Conservation (phyloP, 2,329 filamentous ascomycete genomes). For the Albifimbria verrucaria region DNA sequence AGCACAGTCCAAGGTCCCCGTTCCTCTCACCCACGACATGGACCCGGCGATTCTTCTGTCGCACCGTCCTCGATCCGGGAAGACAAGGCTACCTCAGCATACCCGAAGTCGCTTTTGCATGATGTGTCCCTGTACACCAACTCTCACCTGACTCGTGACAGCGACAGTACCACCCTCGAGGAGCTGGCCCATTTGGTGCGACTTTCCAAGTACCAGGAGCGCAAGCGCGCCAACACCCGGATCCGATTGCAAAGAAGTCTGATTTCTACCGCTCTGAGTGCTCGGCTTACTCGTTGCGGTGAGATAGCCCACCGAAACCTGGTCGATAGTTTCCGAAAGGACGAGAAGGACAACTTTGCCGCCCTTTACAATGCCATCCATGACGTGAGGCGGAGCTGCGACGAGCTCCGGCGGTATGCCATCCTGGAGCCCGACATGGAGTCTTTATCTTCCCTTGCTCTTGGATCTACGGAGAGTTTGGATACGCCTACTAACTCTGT, state of each 20-base stretch:
- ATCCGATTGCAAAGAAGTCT: constrained; percentile 71
- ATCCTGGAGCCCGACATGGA: constrained; percentile 72
- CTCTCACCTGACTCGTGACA: constrained; percentile 55
- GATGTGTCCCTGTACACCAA: constrained; percentile 67
- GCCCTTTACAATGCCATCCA: constrained; percentile 73
- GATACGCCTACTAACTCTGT: constrained; percentile 43
- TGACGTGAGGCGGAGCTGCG: constrained; percentile 74
- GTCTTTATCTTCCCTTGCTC: constrained; percentile 39
- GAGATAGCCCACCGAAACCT: constrained; percentile 72
- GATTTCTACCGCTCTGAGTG: constrained; percentile 71
- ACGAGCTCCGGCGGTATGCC: constrained; percentile 67
- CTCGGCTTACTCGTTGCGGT: constrained; percentile 70
- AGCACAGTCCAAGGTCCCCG: constrained; percentile 36
- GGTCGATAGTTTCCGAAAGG: constrained; percentile 73
- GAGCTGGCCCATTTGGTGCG: constrained; percentile 77
- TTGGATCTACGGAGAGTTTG: constrained; percentile 46
- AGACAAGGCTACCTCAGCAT: constrained; percentile 40
- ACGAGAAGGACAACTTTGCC: constrained; percentile 76
- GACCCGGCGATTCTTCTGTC: constrained; percentile 19
- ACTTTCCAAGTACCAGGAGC: constrained; percentile 76
- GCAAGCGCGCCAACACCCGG: constrained; percentile 70
- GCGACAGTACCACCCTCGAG: constrained; percentile 66
- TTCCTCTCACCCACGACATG: constrained; percentile 25
- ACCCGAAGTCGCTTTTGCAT: constrained; percentile 55
- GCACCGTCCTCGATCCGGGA: constrained; percentile 31